phyloP scores from a whole-genome alignment of 805 yeast species.

The Candida berthetii region DNA sequence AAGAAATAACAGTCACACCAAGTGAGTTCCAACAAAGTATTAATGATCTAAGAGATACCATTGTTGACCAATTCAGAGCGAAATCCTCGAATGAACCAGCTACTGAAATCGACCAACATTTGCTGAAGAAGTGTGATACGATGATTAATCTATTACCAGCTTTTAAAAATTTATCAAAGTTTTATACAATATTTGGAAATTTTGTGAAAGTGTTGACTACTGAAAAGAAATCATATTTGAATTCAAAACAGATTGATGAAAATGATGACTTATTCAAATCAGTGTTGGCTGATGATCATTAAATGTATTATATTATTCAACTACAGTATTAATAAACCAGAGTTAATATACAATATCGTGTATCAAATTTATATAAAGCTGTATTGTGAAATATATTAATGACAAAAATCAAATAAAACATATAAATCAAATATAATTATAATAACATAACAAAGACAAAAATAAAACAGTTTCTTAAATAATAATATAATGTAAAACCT shows the following conservation, averaged over 20 bases:
- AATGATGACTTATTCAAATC: constrained; percentile 14
- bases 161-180: constrained; percentile 45
- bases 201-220: constrained; percentile 37
- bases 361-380: not conserved
- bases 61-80: constrained; percentile 33
- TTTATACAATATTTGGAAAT: constrained; percentile 41
- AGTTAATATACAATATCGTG: no score
- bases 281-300: constrained; percentile 5
- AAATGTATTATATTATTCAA: no score
- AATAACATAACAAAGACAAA: no score
- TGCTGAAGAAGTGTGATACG: constrained; percentile 37
- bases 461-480: no score
- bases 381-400: not conserved
- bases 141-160: constrained; percentile 44
- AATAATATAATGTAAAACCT: no score
- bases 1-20: constrained; percentile 22
- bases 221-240: constrained; percentile 27
- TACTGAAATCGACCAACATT: constrained; percentile 24
- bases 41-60: constrained; percentile 36
- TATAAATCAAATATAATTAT: no score
- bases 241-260: constrained; percentile 20
- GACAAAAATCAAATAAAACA: no score
- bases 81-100: constrained; percentile 18
- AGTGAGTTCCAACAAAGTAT: constrained; percentile 31
- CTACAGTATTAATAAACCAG: no score